Percentiles rank a stretch among this genome's conserved stretches.
Conservation (phyloP, 768 basidiomycete genomes). For the Multifurca ochricompacta region DNA sequence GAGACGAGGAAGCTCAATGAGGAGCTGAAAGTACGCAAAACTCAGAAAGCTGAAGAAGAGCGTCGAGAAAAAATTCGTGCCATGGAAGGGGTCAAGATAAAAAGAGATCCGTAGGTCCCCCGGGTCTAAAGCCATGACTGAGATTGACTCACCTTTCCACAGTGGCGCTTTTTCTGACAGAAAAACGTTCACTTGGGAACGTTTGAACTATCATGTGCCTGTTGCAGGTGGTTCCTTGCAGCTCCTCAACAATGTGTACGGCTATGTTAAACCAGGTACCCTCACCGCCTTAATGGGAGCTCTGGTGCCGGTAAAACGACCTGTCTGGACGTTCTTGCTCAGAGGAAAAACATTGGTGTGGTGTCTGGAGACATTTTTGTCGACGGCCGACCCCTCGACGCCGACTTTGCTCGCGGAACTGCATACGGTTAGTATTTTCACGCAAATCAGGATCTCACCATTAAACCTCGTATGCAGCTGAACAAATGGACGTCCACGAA, state of each 20-base stretch:
- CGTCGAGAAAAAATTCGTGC: constrained; percentile 23
- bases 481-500: constrained; percentile 82
- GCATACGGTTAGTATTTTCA: constrained; percentile 42
- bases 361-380: constrained; percentile 58
- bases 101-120: constrained; percentile 50
- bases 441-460: constrained; percentile 22
- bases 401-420: constrained; percentile 56
- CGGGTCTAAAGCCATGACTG: too few relatives aligned
- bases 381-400: constrained; percentile 52
- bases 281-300: constrained; percentile 78
- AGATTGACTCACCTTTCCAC: neutral
- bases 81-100: constrained; percentile 24
- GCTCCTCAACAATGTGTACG: constrained; percentile 68
- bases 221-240: constrained; percentile 51
- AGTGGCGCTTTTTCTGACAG: constrained; percentile 23
- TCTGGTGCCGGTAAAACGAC: constrained; percentile 78
- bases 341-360: constrained; percentile 67
- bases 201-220: constrained; percentile 70
- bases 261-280: constrained; percentile 79
- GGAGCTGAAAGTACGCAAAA: constrained; percentile 44
- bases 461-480: constrained; percentile 30
- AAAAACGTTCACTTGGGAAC: constrained; percentile 78
- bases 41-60: constrained; percentile 24
- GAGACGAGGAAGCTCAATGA: constrained; percentile 51
- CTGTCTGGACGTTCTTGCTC: constrained; percentile 68